Base-by-base conservation (phyloP, 1,284 basidiomycete species). In the Cryptococcus wingfieldii region DNA sequence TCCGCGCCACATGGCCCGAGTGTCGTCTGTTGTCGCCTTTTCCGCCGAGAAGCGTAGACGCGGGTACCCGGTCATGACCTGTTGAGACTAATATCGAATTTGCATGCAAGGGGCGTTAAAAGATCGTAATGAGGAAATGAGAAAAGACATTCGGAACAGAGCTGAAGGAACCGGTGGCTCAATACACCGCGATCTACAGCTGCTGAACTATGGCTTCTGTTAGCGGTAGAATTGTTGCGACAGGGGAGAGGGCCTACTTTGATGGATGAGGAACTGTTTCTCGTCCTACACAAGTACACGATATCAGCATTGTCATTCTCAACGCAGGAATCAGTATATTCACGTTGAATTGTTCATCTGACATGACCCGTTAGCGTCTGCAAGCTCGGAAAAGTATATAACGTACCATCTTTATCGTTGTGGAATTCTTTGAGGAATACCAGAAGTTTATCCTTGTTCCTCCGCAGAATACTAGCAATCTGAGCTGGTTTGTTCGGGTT, bases 401-500 rank as follows among this genome's bases (percentile, higher is more conserved):
- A 79, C 85, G 49, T 55, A 88, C 87, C 89, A 75, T 98, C 94
- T 77, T 96, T 96, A 75, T 99, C 95, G 71, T 96, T 98, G 74
- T 98, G 95, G 81, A 99, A 99, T 58, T 85, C 85, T 74, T 86
- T 86, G 57, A 99, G 79, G 79, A 98, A 99, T 5, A 81, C 79
- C 42, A 98, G 80, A 13, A 99, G 79, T 69, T 96, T 94, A 18
- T 96, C 92, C 79, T 91, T 91, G 78, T 99, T 99, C 63, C 95
- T 79, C 56, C 89, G 81, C 13, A 99, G 81, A 60, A 99, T 99
- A 34, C 78, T 80, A 69, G 95, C 93, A 60, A 99, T 97, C 69
- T 93, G 89, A 31, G 89, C 85, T 9, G 95, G 94, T 76, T 99
- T 99, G 84, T 97, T 96, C 23, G 95, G 95, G 72, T 99, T 99